Percentiles rank a stretch among this genome's conserved stretches.
These are phyloP conservation scores for Trapa bicornis DNA, from an alignment of 345 rosid species.

Conservation along the genomic window DNA sequence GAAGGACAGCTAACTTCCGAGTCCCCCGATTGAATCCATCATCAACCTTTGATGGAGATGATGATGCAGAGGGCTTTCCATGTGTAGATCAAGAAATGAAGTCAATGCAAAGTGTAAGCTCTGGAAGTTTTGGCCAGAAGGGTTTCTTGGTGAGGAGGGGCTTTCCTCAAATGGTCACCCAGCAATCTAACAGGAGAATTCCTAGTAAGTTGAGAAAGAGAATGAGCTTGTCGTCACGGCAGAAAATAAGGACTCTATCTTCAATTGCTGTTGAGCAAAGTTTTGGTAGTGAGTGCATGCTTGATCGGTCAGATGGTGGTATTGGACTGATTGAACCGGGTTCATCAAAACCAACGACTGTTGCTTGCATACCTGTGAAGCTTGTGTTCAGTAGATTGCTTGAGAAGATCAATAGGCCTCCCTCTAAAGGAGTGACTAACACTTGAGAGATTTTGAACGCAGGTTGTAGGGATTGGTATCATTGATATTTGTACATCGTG, in stretches of 20 bases:
- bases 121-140: conserved; percentile 27
- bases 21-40: conserved; percentile 54
- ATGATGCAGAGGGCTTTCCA: conserved; percentile 22
- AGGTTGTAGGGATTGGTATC: background rate
- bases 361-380: conserved; percentile 92
- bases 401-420: conserved; percentile 96
- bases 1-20: conserved; percentile 65
- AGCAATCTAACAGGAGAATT: conserved; percentile 34
- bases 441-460: conserved; percentile 15
- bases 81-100: conserved; percentile 31
- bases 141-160: conserved; percentile 33
- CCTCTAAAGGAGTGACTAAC: conserved; percentile 49
- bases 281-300: conserved; percentile 20
- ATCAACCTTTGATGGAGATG: conserved; percentile 32
- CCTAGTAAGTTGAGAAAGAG: conserved; percentile 39
- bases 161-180: conserved; percentile 23
- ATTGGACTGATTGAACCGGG: conserved; percentile 56
- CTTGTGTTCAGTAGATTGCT: conserved; percentile 93
- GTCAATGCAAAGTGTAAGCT: conserved; percentile 23
- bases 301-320: conserved; percentile 17
- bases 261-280: conserved; percentile 58
- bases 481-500: conserved; percentile 1
- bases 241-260: conserved; percentile 74
- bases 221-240: conserved; percentile 47
- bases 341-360: conserved; percentile 66